Percentiles rank a stretch among this genome's conserved stretches.
Evolutionary conservation across 148 eudicot genomes (phyloP).

Genomic region (Camellia sinensis): DNA sequence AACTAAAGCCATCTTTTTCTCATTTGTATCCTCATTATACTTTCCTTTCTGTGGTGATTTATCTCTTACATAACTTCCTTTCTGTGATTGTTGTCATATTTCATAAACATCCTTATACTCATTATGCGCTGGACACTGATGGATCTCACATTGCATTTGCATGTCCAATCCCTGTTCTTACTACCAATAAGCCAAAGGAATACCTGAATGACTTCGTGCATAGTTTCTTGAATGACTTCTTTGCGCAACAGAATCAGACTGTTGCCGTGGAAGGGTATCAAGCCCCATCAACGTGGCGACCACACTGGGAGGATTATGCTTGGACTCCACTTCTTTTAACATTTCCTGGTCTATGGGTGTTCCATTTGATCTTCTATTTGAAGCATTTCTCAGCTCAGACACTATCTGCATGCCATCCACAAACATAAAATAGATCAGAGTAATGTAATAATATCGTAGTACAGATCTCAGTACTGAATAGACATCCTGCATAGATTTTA

Average conservation of each 20-base stretch:
- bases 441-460: too few relatives aligned
- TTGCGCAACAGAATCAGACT: conserved; percentile 27
- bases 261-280: conserved; percentile 47
- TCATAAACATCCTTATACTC: conserved; percentile 63
- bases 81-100: conserved; percentile 49
- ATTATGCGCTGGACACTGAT: conserved; percentile 37
- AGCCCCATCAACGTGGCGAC: conserved; percentile 90
- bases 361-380: conserved; percentile 48
- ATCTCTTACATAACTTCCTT: conserved; percentile 38
- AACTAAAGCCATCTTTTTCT: conserved; percentile 69
- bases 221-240: conserved; percentile 48
- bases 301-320: conserved; percentile 54
- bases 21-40: conserved; percentile 40
- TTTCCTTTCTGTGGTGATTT: conserved; percentile 49
- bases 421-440: background rate
- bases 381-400: conserved; percentile 48
- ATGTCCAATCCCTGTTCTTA: conserved; percentile 35
- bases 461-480: background rate
- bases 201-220: conserved; percentile 47
- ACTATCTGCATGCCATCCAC: conserved; percentile 48
- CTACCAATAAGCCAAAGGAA: conserved; percentile 49
- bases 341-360: conserved; percentile 82
- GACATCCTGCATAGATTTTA: background rate
- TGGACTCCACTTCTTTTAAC: conserved; percentile 46
- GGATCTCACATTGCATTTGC: conserved; percentile 34